phyloP scores from a whole-genome alignment of 106 monocot genomes.

The Phalaenopsis aphrodite region DNA sequence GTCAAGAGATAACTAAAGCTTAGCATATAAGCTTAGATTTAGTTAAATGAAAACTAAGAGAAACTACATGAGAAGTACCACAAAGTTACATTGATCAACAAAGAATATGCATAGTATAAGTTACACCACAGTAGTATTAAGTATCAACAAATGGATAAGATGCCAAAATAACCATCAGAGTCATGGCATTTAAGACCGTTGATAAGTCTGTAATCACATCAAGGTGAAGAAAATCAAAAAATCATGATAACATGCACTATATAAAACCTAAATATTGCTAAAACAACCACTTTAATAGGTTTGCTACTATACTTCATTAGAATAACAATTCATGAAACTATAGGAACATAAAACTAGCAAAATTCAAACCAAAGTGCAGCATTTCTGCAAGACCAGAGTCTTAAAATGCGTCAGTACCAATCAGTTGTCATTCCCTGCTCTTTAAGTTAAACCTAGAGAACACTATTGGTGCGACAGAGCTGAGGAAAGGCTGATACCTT shows the following conservation, averaged over 20 bases:
- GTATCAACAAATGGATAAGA: not conserved
- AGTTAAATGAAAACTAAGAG: not conserved
- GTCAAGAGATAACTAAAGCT: not conserved
- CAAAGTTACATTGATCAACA: not conserved
- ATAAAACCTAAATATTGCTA: not conserved
- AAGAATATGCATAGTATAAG: not conserved
- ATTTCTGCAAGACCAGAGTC: not conserved
- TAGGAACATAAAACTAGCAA: not conserved
- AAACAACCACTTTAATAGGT: not conserved
- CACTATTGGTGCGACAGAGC: not conserved
- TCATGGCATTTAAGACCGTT: no score
- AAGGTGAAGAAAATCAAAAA: not conserved
- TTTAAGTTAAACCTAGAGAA: not conserved
- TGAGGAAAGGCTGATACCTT: slow-evolving; percentile 20
- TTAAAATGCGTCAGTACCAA: not conserved
- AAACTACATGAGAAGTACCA: not conserved
- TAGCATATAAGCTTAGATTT: not conserved
- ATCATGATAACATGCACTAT: not conserved
- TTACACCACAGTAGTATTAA: not conserved
- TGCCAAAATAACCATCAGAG: not conserved
- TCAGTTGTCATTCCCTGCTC: not conserved
- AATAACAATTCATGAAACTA: not conserved
- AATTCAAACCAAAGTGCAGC: not conserved
- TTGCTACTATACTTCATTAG: not conserved
- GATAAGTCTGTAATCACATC: not conserved